Conservation (phyloP, 805 yeast species). For the Dipodascus albidus region DNA sequence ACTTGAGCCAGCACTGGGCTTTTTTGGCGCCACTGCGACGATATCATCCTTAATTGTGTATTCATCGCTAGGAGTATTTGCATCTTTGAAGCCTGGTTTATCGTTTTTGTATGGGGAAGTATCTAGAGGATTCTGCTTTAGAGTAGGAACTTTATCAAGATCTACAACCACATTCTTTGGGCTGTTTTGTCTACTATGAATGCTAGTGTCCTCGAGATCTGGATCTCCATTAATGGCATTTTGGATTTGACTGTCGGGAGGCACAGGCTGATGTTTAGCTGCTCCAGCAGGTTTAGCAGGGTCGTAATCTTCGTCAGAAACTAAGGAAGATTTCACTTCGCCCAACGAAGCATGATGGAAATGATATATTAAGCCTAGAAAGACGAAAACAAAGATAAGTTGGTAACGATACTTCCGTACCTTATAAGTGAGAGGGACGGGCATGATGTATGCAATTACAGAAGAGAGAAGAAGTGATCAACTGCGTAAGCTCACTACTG, state of each 20-base stretch:
- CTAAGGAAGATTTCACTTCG: neutral
- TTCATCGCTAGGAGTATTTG: neutral
- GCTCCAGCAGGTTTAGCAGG: neutral
- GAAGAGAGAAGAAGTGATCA: no score
- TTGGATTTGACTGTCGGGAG: neutral
- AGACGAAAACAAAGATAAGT: neutral
- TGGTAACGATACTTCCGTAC: conserved; percentile 1
- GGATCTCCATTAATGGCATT: neutral
- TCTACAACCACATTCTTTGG: neutral
- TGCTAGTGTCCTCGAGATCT: neutral
- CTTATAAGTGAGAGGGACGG: conserved; percentile 1
- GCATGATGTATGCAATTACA: no score
- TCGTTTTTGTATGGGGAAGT: neutral
- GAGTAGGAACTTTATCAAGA: neutral
- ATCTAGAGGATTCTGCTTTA: neutral
- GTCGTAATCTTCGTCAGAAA: neutral
- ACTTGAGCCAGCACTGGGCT: neutral
- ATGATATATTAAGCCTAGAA: neutral
- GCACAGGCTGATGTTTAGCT: neutral
- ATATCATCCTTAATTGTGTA: neutral
- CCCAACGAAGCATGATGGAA: neutral
- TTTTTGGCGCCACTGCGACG: neutral
- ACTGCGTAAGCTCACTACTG: no score
- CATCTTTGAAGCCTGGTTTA: neutral
- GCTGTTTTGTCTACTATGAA: neutral